Percentiles rank a stretch among this genome's conserved stretches.
Conservation (phyloP, 345 rosid species). For the Excoecaria cochinchinensis region DNA sequence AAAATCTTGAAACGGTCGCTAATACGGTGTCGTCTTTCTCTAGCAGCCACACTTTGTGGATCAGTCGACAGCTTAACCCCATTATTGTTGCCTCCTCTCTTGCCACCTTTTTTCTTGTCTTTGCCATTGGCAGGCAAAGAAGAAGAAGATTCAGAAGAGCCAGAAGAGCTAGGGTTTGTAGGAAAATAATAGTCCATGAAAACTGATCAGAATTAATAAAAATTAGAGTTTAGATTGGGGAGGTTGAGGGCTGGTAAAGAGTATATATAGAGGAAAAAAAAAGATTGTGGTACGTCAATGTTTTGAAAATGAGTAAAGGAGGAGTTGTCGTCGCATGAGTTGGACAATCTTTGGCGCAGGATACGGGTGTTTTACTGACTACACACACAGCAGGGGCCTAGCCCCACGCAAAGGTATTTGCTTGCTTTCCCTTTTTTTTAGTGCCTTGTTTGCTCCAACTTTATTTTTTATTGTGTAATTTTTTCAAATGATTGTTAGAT, state of each 20-base stretch:
- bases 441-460: slow-evolving; percentile 18
- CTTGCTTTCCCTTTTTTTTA: slow-evolving; percentile 27
- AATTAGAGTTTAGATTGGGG: not conserved
- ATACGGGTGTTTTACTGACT: slow-evolving; percentile 39
- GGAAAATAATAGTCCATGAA: slow-evolving; percentile 29
- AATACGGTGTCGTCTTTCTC: slow-evolving; percentile 81
- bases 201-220: not conserved
- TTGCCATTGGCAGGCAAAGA: slow-evolving; percentile 10
- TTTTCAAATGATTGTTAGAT: not conserved
- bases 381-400: slow-evolving; percentile 24
- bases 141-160: slow-evolving; percentile 28
- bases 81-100: slow-evolving; percentile 20
- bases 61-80: slow-evolving; percentile 66
- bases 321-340: slow-evolving; percentile 34
- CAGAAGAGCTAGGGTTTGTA: slow-evolving; percentile 31
- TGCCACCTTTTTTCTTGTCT: slow-evolving; percentile 27
- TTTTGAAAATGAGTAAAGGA: slow-evolving; percentile 11
- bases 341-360: slow-evolving; percentile 47
- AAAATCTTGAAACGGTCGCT: slow-evolving; percentile 82
- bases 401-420: slow-evolving; percentile 21
- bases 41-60: slow-evolving; percentile 90
- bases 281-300: not conserved
- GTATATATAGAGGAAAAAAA: slow-evolving; percentile 18
- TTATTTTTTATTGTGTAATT: not conserved
- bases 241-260: not conserved